phyloP scores from a whole-genome alignment of 495 filamentous ascomycete genomes.

The Usnea hakonensis region DNA sequence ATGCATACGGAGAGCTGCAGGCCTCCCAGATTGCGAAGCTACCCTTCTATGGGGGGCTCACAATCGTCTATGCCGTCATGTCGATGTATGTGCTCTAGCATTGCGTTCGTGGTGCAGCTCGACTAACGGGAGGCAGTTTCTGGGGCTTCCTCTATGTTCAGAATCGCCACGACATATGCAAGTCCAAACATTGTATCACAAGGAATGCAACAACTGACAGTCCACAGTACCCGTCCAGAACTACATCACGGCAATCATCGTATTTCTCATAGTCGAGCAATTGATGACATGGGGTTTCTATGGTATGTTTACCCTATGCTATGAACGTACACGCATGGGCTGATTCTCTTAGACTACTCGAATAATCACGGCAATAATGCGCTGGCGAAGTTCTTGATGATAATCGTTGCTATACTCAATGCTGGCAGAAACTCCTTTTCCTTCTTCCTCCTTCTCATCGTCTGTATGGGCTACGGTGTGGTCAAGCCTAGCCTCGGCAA shows the following conservation, averaged over 20 bases:
- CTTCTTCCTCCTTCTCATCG: slow-evolving; percentile 96
- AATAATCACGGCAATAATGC: slow-evolving; percentile 79
- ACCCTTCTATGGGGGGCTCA: slow-evolving; percentile 92
- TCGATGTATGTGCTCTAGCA: slow-evolving; percentile 45
- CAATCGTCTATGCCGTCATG: slow-evolving; percentile 88
- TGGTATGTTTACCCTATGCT: slow-evolving; percentile 27
- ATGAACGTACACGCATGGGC: neutral
- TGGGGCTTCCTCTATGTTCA: slow-evolving; percentile 97
- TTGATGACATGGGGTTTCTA: slow-evolving; percentile 98
- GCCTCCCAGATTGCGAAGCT: slow-evolving; percentile 94
- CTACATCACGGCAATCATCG: slow-evolving; percentile 94
- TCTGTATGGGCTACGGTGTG: slow-evolving; percentile 99
- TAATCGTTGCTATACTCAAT: slow-evolving; percentile 85
- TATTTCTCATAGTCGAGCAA: slow-evolving; percentile 92
- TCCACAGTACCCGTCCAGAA: slow-evolving; percentile 86
- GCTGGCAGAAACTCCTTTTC: slow-evolving; percentile 94
- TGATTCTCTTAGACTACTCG: slow-evolving; percentile 59
- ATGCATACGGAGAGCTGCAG: slow-evolving; percentile 92
- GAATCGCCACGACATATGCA: slow-evolving; percentile 84
- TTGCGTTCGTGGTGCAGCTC: neutral
- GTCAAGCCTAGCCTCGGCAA: slow-evolving; percentile 90
- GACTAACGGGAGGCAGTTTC: slow-evolving; percentile 39
- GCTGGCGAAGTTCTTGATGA: slow-evolving; percentile 74
- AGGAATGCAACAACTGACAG: slow-evolving; percentile 29
- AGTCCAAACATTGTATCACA: slow-evolving; percentile 23